phyloP scores from a whole-genome alignment of 2,329 filamentous ascomycete genomes.

The Colletotrichum incanum region DNA sequence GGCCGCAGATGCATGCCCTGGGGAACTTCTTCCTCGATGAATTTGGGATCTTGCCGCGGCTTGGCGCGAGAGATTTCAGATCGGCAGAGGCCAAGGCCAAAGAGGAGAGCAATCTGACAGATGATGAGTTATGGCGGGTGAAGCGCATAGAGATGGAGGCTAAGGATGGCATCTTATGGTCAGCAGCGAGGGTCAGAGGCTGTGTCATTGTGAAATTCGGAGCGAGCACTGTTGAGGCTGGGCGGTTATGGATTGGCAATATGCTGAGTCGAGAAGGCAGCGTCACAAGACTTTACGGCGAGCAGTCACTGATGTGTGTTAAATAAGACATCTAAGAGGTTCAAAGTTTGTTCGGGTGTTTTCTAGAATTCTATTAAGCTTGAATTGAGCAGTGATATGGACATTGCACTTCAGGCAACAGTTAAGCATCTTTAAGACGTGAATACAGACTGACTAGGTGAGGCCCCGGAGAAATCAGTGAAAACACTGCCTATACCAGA shows the following conservation, averaged over 20 bases:
- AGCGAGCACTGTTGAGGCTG: conserved; percentile 84
- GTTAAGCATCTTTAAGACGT: background rate
- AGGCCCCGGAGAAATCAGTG: background rate
- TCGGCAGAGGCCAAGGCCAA: conserved; percentile 64
- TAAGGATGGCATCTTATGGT: conserved; percentile 80
- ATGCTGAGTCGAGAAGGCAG: conserved; percentile 85
- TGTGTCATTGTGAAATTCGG: conserved; percentile 95
- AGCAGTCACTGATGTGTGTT: conserved; percentile 85
- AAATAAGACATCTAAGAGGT: conserved; percentile 9
- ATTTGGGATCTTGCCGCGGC: conserved; percentile 83
- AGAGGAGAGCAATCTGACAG: conserved; percentile 55
- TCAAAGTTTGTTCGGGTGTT: no score
- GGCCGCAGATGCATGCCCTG: conserved; percentile 76
- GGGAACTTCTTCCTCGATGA: conserved; percentile 84
- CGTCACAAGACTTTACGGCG: conserved; percentile 80
- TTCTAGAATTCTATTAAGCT: background rate
- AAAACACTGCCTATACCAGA: no score
- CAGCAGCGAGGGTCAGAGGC: conserved; percentile 83
- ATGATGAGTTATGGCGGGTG: conserved; percentile 68
- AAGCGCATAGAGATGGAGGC: conserved; percentile 72
- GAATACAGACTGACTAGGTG: background rate
- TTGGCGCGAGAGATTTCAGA: conserved; percentile 86
- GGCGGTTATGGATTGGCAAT: conserved; percentile 82
- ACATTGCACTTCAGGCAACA: background rate
- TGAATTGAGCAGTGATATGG: background rate